Conservation (phyloP, 441 rosid genomes). For the Pelargonium fulgidum region DNA sequence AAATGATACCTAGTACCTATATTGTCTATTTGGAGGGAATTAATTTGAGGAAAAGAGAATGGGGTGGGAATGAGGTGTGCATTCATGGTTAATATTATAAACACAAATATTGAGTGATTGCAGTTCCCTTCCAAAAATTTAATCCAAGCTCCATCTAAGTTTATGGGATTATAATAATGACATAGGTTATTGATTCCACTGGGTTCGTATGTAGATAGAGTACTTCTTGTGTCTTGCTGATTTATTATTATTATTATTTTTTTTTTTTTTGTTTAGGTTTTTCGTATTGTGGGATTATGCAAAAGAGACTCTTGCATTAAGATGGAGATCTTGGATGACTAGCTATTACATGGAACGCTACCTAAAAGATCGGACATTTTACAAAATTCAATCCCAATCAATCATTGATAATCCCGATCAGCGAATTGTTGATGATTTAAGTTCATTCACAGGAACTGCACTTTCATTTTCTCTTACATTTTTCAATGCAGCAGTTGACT, state of each 20-base stretch:
- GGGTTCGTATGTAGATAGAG: background rate
- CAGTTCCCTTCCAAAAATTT: background rate
- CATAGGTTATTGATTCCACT: background rate
- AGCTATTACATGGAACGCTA: constrained; percentile 77
- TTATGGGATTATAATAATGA: background rate
- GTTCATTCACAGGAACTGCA: constrained; percentile 81
- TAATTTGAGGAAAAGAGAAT: background rate
- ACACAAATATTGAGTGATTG: background rate
- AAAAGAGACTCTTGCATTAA: constrained; percentile 59
- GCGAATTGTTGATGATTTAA: constrained; percentile 85
- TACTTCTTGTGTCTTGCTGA: background rate
- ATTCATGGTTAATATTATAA: background rate
- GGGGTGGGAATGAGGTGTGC: background rate
- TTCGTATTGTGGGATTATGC: constrained; percentile 92
- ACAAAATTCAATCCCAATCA: constrained; percentile 89
- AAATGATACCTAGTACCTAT: no score
- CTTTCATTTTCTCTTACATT: constrained; percentile 76
- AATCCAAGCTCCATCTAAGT: background rate
- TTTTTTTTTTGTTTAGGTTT: constrained; percentile 39
- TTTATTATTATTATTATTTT: background rate
- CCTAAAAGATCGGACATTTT: constrained; percentile 60
- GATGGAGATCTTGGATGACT: constrained; percentile 99
- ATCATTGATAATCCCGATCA: constrained; percentile 92
- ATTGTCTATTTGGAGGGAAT: no score
- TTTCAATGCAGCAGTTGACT: constrained; percentile 75